phyloP scores from a whole-genome alignment of 257 asterid species.

The Handroanthus guayacan region DNA sequence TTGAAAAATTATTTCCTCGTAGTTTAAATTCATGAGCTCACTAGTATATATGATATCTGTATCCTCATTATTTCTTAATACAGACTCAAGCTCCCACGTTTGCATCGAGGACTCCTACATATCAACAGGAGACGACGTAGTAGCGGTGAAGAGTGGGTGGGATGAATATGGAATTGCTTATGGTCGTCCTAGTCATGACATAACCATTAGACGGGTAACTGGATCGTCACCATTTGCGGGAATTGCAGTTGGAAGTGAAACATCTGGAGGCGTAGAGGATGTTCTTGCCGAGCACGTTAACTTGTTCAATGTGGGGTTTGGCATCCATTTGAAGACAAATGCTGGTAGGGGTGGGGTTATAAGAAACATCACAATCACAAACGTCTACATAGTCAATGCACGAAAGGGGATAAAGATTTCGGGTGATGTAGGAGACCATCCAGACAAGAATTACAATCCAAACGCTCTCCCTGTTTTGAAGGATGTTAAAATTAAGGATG shows the following conservation, averaged over 20 bases:
- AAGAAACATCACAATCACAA: constrained; percentile 70
- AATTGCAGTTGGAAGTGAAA: constrained; percentile 89
- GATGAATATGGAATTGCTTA: constrained; percentile 69
- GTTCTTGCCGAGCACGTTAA: constrained; percentile 78
- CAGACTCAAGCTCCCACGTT: constrained; percentile 85
- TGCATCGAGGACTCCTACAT: constrained; percentile 71
- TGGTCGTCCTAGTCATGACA: constrained; percentile 50
- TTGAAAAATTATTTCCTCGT: not conserved
- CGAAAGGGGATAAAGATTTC: constrained; percentile 79
- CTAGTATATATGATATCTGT: not conserved
- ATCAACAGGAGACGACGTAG: constrained; percentile 61
- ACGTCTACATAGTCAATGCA: constrained; percentile 66
- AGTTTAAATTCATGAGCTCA: not conserved
- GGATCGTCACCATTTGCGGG: constrained; percentile 90
- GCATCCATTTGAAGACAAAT: constrained; percentile 84
- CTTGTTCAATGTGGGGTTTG: constrained; percentile 72
- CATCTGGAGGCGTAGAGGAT: constrained; percentile 82
- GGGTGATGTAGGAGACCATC: constrained; percentile 89
- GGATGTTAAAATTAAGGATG: constrained; percentile 67
- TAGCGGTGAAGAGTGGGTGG: constrained; percentile 74
- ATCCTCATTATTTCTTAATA: constrained; percentile 12
- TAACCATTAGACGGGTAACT: constrained; percentile 67
- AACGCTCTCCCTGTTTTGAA: constrained; percentile 79
- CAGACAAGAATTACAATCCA: constrained; percentile 62
- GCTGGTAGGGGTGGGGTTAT: constrained; percentile 85